Evolutionary conservation across 176 grass and related monocot genomes (phyloP).

Genomic region (Phyllostachys edulis): DNA sequence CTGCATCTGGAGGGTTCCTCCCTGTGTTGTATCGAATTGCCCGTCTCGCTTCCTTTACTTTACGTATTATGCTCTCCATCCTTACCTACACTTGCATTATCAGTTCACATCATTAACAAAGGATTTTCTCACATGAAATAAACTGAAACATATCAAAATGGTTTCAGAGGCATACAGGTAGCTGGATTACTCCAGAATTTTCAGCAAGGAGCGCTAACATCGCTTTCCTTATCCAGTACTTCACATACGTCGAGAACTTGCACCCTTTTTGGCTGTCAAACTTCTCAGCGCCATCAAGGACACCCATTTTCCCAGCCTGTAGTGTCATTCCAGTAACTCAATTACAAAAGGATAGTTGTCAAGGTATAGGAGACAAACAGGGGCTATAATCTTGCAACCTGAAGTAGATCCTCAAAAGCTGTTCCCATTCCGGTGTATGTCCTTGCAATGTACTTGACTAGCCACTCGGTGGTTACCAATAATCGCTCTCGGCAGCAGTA

Average conservation of each 20-base stretch:
- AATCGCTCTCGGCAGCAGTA: constrained; percentile 66
- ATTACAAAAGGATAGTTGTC: neutral
- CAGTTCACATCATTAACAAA: neutral
- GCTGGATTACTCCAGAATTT: constrained; percentile 55
- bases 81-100: constrained; percentile 51
- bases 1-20: constrained; percentile 57
- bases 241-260: constrained; percentile 83
- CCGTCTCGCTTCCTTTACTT: constrained; percentile 62
- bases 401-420: constrained; percentile 76
- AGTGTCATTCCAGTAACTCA: neutral
- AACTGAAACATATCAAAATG: neutral
- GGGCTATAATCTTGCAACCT: constrained; percentile 41
- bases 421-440: constrained; percentile 73
- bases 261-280: constrained; percentile 65
- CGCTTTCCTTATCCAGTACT: constrained; percentile 90
- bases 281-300: constrained; percentile 80
- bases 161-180: constrained; percentile 62
- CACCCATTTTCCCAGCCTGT: constrained; percentile 79
- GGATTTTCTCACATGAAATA: neutral
- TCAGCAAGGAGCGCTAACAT: constrained; percentile 62
- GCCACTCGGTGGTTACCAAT: constrained; percentile 59
- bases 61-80: constrained; percentile 70
- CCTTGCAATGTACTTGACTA: constrained; percentile 71
- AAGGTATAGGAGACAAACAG: neutral
- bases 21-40: constrained; percentile 43